Evolutionary conservation across 495 filamentous ascomycete species (phyloP), one percentile per base, ranked within the genome.

Genomic region (Apodospora peruviana): DNA sequence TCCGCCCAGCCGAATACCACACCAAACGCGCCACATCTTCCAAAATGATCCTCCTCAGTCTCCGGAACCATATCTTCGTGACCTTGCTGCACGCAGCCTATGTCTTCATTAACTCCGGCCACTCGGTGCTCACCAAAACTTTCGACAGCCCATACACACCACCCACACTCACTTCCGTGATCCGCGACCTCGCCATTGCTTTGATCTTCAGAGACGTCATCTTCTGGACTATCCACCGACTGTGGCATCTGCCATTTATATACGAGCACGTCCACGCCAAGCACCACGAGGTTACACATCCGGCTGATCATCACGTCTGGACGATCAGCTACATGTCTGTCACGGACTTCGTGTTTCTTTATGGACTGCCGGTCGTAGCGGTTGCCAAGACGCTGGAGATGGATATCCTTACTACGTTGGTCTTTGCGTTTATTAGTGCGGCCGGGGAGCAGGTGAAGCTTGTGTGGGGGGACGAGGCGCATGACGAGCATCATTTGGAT

Each of bases 391-490:
- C 16, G 2, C 25, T 44, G 41, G 41, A 44, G 41, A 44, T 44
- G 41, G 18, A 44, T 44, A 24, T 44, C 20, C 4, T 44, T 11
- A 44, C 41, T 4, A 29, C 23, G 10, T 23, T 44, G 41, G 16
- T 44, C 2, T 44, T 23, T 44, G 8, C 41, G 21, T 44, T 44
- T 44, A 22, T 44, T 19, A 22, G 18, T 19, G 20, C 41, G 9
- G 41, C 23, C 8, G 41, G 41, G 21, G 41, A 44, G 41, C 41
- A 44, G 41, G 41, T 44, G 10, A 44, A 44, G 41, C 25, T 44
- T 17, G 41, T 44, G 21, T 44, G 41, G 41, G 41, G 41, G 2
- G 41, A 44, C 25, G 41, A 44, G 23, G 23, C 19, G 21, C 41
- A 44, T 25, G 41, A 44, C 25, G 16, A 25, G 41, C 41, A 44